Evolutionary conservation across 2,329 filamentous ascomycete species (phyloP).

Genomic region (Trichoderma simmonsii): DNA sequence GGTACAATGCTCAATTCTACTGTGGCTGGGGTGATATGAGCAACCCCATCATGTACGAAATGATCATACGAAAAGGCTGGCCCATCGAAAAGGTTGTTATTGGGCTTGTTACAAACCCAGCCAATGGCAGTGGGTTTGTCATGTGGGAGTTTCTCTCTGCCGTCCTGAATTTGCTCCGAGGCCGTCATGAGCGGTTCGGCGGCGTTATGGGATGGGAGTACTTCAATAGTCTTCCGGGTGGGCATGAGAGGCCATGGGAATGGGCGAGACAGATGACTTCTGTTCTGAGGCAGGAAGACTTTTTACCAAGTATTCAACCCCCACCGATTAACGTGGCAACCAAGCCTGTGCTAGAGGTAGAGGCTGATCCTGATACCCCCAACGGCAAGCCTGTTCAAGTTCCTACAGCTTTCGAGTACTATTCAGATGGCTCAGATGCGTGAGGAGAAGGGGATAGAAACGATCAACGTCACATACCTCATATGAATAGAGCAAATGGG

Average conservation of each 20-base stretch:
- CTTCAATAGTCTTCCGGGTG: conserved; percentile 74
- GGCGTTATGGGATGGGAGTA: conserved; percentile 97
- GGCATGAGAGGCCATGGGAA: conserved; percentile 62
- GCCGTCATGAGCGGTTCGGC: conserved; percentile 65
- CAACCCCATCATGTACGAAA: conserved; percentile 47
- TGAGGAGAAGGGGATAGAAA: not conserved
- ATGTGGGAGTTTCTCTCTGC: conserved; percentile 44
- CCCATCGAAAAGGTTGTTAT: conserved; percentile 69
- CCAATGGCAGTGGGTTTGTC: conserved; percentile 62
- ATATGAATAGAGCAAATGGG: not conserved
- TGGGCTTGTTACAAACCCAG: conserved; percentile 75
- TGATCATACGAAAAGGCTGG: conserved; percentile 63
- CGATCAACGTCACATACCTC: not conserved
- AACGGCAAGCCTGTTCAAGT: conserved; percentile 29
- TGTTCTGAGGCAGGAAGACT: conserved; percentile 34
- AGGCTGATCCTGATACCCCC: conserved; percentile 28
- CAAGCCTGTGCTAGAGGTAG: conserved; percentile 17
- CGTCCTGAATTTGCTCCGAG: conserved; percentile 42
- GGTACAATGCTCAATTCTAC: conserved; percentile 94
- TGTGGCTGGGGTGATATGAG: conserved; percentile 72
- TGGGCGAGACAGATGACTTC: conserved; percentile 70
- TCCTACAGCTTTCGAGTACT: conserved; percentile 36
- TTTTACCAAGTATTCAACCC: conserved; percentile 14
- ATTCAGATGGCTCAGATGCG: conserved; percentile 28
- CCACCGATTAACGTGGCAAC: not conserved